These are phyloP conservation scores for Crucihimalaya himalaica DNA, from an alignment of 345 rosid genomes.

Conservation along the genomic window DNA sequence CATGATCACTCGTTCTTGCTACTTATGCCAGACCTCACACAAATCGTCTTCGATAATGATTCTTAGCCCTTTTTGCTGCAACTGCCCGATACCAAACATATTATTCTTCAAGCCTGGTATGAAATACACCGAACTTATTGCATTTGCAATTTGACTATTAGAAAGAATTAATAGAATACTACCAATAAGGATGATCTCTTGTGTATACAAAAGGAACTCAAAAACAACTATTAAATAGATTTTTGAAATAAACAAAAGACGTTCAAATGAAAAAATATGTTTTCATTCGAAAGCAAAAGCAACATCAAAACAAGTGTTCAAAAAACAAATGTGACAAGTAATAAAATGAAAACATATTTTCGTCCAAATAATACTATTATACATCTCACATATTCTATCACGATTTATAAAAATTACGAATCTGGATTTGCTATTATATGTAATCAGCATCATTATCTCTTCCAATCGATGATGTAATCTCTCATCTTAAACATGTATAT, in stretches of 20 bases:
- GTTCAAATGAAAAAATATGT: neutral
- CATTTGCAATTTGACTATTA: neutral
- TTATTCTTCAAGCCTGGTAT: no score
- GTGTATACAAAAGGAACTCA: neutral
- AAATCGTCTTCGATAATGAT: no score
- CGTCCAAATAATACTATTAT: slow-evolving; percentile 10
- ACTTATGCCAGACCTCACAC: no score
- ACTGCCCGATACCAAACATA: no score
- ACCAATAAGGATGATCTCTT: neutral
- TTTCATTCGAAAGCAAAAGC: neutral
- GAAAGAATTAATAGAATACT: no score
- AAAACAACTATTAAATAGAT: neutral
- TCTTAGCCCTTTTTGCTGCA: no score
- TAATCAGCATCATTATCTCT: neutral
- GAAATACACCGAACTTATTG: neutral
- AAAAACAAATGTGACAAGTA: slow-evolving; percentile 1
- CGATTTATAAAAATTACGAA: slow-evolving; percentile 10
- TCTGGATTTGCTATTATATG: slow-evolving; percentile 23
- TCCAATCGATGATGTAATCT: neutral
- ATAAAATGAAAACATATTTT: neutral
- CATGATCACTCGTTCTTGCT: no score
- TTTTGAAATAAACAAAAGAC: neutral
- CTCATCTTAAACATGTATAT: neutral
- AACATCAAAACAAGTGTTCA: neutral
- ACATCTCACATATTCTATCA: slow-evolving; percentile 22